Evolutionary conservation across 805 yeast species (phyloP), one percentile per base, ranked within the genome.

Genomic region (Zygoascus biomembranicola): DNA sequence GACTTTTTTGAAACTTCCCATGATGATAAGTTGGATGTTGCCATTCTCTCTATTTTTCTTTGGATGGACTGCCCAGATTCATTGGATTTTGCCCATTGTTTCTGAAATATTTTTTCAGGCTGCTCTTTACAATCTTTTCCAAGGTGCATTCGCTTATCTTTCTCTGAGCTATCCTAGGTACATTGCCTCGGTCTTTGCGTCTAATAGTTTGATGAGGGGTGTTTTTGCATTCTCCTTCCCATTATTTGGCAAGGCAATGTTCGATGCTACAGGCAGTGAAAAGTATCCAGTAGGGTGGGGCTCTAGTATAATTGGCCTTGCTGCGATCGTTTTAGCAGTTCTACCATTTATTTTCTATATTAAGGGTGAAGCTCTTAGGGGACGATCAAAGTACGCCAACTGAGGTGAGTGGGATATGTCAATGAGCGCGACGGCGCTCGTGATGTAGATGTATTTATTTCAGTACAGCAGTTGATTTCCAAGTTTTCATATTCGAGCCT

Each of bases 281-380:
- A 73, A 71, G 42, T 82, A 69, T 62, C 85, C 85, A 1, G 79
- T 78, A n/a, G 84, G 73, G 2, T 81, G 84, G 84, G 85, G 84
- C 1, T 68, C 77, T 1, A 70, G 78, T 5, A 56, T 80, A 11
- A 62, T 79, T 45, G 82, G 77, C 0, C 76, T 77, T 57, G 59
- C 78, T 37, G 61, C 74, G 2, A 44, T 75, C 28, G 76, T 63
- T 0, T 64, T 81, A 69, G 68, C 77, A 26, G 61, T 69, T 1
- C 75, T 80, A 49, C 84, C 84, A 9, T 70, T 78, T 28, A 58
- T 73, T 5, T 67, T 80, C 13, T 59, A 59, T 59, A 49, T 51
- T 47, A 59, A 57, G 42, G 74, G 74, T 4, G 64, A 63, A 2
- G 50, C 57, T 20, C 63, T 73, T 51, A 64, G 75, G 45, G 66